phyloP scores from a whole-genome alignment of 805 yeast species.

The Candida vartiovaarae region DNA sequence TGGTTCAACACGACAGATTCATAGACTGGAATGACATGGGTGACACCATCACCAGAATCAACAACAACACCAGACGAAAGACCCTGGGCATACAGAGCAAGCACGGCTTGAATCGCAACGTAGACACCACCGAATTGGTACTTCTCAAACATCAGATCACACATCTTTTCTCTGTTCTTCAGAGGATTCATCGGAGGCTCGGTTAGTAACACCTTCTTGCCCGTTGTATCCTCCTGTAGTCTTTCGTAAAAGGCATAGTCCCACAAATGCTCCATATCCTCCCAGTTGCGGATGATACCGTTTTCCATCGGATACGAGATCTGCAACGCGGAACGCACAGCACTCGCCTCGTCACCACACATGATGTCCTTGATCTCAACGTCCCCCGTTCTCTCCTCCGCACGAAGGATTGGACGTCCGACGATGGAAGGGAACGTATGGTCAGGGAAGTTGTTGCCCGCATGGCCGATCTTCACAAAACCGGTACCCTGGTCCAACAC shows the following conservation, averaged over 20 bases:
- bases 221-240: slow-evolving; percentile 74
- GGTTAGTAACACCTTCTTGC: slow-evolving; percentile 78
- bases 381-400: slow-evolving; percentile 80
- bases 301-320: slow-evolving; percentile 98
- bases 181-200: slow-evolving; percentile 98
- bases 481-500: slow-evolving; percentile 99
- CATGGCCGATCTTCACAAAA: slow-evolving; percentile 93
- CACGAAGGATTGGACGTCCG: slow-evolving; percentile 94
- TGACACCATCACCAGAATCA: slow-evolving; percentile 98
- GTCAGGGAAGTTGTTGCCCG: slow-evolving; percentile 96
- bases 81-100: slow-evolving; percentile 96
- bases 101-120: slow-evolving; percentile 96
- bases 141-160: slow-evolving; percentile 87
- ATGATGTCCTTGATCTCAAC: slow-evolving; percentile 88
- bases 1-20: slow-evolving; percentile 96
- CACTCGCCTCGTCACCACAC: slow-evolving; percentile 96
- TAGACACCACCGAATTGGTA: slow-evolving; percentile 89
- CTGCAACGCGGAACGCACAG: slow-evolving; percentile 83
- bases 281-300: slow-evolving; percentile 96
- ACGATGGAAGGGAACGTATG: slow-evolving; percentile 95
- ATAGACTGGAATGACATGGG: slow-evolving; percentile 96
- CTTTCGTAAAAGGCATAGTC: slow-evolving; percentile 93
- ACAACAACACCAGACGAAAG: slow-evolving; percentile 95
- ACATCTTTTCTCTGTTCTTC: slow-evolving; percentile 85
- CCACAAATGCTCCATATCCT: slow-evolving; percentile 98